phyloP scores from a whole-genome alignment of 805 yeast species.

The Lachancea waltii region DNA sequence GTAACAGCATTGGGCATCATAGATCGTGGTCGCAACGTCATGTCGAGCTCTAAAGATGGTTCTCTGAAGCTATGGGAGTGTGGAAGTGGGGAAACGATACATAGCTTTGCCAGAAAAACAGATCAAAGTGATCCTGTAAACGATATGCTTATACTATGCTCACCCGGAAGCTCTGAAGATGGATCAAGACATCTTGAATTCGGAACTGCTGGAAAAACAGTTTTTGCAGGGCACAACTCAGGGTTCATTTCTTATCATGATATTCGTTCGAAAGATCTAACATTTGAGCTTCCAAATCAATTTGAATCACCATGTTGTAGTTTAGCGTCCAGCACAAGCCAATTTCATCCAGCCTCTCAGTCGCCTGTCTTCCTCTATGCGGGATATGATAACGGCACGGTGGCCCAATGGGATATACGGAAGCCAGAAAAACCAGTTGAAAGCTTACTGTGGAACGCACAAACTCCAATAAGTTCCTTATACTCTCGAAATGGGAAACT shows the following conservation, averaged over 20 bases:
- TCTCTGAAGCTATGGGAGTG: conserved; percentile 63
- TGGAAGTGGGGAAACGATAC: conserved; percentile 44
- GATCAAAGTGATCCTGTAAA: conserved; percentile 35
- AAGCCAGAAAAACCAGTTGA: conserved; percentile 14
- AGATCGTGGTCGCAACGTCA: conserved; percentile 62
- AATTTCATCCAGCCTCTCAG: conserved; percentile 1
- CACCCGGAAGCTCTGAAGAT: conserved; percentile 1
- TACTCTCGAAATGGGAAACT: conserved; percentile 10
- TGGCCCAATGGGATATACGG: conserved; percentile 40
- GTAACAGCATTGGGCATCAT: conserved; percentile 47
- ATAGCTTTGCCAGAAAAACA: conserved; percentile 35
- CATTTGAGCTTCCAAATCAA: conserved; percentile 22
- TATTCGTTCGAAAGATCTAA: conserved; percentile 24
- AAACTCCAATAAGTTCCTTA: conserved; percentile 18
- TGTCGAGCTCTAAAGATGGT: conserved; percentile 52
- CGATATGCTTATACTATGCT: conserved; percentile 14
- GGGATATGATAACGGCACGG: conserved; percentile 33
- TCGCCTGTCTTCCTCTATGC: conserved; percentile 18
- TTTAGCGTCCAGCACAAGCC: conserved; percentile 3
- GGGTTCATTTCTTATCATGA: conserved; percentile 39
- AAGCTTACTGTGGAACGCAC: conserved; percentile 14
- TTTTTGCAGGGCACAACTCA: conserved; percentile 39
- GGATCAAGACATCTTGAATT: conserved; percentile 37
- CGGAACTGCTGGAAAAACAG: conserved; percentile 41
- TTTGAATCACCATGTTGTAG: conserved; percentile 24